phyloP scores from a whole-genome alignment of 139 green algal genomes.

The Tetratostichococcus sp. region DNA sequence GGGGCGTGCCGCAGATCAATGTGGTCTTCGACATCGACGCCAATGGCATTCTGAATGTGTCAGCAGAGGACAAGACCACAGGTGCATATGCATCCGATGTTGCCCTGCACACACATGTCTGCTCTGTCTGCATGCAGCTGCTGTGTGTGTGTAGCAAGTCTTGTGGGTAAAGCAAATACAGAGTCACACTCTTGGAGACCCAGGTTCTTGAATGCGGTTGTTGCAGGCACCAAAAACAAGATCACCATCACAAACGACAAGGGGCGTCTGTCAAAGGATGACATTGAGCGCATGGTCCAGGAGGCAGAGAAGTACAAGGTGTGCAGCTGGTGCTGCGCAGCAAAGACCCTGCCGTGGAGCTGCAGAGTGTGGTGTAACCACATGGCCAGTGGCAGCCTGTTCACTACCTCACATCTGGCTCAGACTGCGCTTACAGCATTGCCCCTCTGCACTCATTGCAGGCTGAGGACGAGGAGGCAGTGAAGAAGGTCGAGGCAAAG shows the following conservation, averaged over 20 bases:
- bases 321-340: too few species aligned
- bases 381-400: too few species aligned
- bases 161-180: too few species aligned
- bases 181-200: too few species aligned
- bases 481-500: slow-evolving; percentile 76
- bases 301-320: slow-evolving; percentile 97
- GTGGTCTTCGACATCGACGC: slow-evolving; percentile 98
- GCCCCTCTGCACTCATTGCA: not conserved
- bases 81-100: slow-evolving; percentile 4
- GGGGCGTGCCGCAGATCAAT: slow-evolving; percentile 96
- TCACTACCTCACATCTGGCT: too few species aligned
- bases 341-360: too few species aligned
- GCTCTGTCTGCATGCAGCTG: too few species aligned
- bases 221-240: slow-evolving; percentile 90
- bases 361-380: too few species aligned
- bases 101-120: too few species aligned
- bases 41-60: slow-evolving; percentile 99
- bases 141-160: too few species aligned
- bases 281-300: slow-evolving; percentile 98
- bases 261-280: slow-evolving; percentile 94
- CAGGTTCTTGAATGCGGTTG: not conserved
- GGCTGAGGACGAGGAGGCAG: slow-evolving; percentile 82
- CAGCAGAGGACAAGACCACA: slow-evolving; percentile 94
- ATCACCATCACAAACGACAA: slow-evolving; percentile 99
- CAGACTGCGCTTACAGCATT: too few species aligned